These are phyloP conservation scores for Luffa aegyptiaca DNA, from an alignment of 306 rosid genomes.

Conservation along the genomic window DNA sequence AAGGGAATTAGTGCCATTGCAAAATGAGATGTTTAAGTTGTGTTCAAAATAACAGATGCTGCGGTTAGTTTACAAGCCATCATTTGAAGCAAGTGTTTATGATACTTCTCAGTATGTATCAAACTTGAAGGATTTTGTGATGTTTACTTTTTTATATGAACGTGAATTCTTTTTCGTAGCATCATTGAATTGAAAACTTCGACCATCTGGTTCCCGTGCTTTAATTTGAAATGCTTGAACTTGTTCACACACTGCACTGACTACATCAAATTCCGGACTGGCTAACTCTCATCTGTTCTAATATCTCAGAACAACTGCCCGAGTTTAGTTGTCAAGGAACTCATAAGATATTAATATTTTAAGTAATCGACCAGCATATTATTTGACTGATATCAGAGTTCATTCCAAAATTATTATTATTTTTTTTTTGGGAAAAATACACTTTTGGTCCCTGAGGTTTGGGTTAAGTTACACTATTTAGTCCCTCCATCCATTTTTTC, in stretches of 20 bases:
- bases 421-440: too few relatives aligned
- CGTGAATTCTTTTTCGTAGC: background rate
- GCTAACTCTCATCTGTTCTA: background rate
- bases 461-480: too few relatives aligned
- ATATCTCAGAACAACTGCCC: background rate
- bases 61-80: slow-evolving; percentile 1
- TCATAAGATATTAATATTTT: background rate
- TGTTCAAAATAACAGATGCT: slow-evolving; percentile 9
- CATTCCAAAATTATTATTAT: too few relatives aligned
- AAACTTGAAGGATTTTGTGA: slow-evolving; percentile 2
- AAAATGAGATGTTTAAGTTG: slow-evolving; percentile 1
- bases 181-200: background rate
- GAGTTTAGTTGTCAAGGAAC: background rate
- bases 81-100: background rate
- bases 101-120: slow-evolving; percentile 7
- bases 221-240: background rate
- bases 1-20: background rate
- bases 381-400: too few relatives aligned
- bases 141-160: background rate
- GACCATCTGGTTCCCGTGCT: background rate
- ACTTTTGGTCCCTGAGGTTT: too few relatives aligned
- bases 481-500: too few relatives aligned
- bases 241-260: background rate
- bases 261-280: background rate
- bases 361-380: too few relatives aligned